A percentile compares a stretch with the other conserved stretches of the same genome.
Conservation (phyloP, 1,139 yeast genomes). For the Saccharomyces hybrid region DNA sequence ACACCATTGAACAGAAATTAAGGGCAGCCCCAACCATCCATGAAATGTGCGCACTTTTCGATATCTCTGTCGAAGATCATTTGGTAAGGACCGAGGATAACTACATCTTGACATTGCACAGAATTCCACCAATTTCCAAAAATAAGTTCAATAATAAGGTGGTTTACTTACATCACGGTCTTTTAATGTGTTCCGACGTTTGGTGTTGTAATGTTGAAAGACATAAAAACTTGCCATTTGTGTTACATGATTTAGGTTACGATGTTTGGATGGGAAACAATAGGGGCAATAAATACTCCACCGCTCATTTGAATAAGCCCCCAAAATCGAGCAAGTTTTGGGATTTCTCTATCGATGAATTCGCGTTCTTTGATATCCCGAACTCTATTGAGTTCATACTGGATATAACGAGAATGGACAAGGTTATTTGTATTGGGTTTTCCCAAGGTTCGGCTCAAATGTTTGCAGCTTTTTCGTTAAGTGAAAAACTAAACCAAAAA, state of each 20-base stretch:
- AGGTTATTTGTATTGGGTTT: constrained; percentile 70
- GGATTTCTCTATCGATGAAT: constrained; percentile 82
- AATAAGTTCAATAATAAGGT: constrained; percentile 36
- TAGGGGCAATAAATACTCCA: constrained; percentile 80
- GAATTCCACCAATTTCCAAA: constrained; percentile 39
- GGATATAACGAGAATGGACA: constrained; percentile 35
- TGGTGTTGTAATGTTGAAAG: constrained; percentile 72
- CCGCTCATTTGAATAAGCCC: constrained; percentile 38
- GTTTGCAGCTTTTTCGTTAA: constrained; percentile 45
- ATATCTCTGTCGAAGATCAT: constrained; percentile 64
- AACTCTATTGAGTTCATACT: constrained; percentile 60
- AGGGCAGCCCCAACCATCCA: constrained; percentile 46
- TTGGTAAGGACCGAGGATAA: constrained; percentile 44
- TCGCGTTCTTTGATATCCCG: constrained; percentile 78
- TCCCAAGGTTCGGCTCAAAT: constrained; percentile 92
- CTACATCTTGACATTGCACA: constrained; percentile 46
- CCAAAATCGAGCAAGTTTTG: constrained; percentile 51
- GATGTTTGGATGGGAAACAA: constrained; percentile 94
- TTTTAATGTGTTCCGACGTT: constrained; percentile 82
- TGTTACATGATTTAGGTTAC: constrained; percentile 69
- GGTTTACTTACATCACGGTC: constrained; percentile 83
- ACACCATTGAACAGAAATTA: constrained; percentile 31
- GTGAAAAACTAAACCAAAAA: constrained; percentile 59
- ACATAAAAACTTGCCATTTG: constrained; percentile 62
- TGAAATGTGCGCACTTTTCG: constrained; percentile 56